Conservation (phyloP, 2,329 filamentous ascomycete genomes). For the Aschersonia sp. region DNA sequence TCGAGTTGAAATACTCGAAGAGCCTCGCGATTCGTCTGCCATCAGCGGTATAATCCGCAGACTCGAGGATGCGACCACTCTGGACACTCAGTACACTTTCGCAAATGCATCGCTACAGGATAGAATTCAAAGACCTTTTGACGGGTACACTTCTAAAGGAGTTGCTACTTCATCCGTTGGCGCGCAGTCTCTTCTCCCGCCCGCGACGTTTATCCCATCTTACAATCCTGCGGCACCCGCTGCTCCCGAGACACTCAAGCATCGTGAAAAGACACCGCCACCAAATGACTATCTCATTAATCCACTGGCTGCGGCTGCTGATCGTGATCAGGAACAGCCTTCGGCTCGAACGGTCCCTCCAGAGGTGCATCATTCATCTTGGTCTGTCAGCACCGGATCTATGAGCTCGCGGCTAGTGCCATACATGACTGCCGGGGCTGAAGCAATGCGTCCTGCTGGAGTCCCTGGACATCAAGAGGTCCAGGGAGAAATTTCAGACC, state of each 20-base stretch:
- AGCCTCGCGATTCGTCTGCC: constrained; percentile 37
- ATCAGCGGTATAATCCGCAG: constrained; percentile 60
- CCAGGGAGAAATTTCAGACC: too few species aligned
- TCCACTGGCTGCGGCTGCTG: constrained; percentile 42
- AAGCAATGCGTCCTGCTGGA: too few species aligned
- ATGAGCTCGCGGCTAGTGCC: constrained; percentile 19
- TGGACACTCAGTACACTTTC: constrained; percentile 33
- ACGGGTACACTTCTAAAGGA: background rate
- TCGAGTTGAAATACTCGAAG: constrained; percentile 49
- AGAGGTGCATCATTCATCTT: constrained; percentile 24
- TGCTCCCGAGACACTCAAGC: constrained; percentile 54
- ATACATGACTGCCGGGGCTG: background rate
- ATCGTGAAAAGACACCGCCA: constrained; percentile 69
- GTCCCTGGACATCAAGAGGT: too few species aligned
- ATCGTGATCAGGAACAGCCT: constrained; percentile 36
- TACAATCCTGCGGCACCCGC: constrained; percentile 71
- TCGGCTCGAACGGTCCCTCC: constrained; percentile 38
- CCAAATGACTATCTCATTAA: constrained; percentile 48
- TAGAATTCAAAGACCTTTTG: constrained; percentile 6
- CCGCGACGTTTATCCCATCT: constrained; percentile 38
- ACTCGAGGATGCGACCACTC: constrained; percentile 56
- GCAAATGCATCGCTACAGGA: constrained; percentile 7
- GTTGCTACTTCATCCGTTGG: background rate
- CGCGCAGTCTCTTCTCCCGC: background rate
- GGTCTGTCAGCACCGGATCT: background rate